A percentile compares a stretch with the other conserved stretches of the same genome.
Conservation (phyloP, 192 early-diverging fungal genomes). For the Rhizophagus clarus region DNA sequence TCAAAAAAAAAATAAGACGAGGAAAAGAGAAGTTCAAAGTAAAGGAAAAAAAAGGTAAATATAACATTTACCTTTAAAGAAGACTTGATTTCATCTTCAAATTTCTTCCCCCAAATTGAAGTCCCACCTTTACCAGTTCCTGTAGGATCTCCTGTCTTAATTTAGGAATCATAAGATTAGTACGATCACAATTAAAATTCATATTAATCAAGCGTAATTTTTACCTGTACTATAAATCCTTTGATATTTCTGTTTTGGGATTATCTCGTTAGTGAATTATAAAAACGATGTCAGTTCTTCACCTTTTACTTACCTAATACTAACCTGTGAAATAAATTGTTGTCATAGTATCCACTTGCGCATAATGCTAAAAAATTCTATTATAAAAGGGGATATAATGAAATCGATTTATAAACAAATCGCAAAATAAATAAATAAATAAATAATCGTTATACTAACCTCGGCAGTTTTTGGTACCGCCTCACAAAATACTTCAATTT, state of each 20-base stretch:
- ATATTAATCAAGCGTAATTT: background rate
- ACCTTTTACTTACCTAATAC: background rate
- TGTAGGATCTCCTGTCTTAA: conserved; percentile 83
- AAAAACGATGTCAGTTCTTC: background rate
- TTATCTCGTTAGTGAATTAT: background rate
- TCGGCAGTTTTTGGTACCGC: conserved; percentile 80
- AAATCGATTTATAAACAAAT: conserved; percentile 29
- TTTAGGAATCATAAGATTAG: background rate
- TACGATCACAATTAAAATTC: background rate
- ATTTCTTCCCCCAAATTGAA: conserved; percentile 83
- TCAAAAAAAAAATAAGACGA: too few species aligned
- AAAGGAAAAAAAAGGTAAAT: background rate
- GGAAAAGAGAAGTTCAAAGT: too few species aligned
- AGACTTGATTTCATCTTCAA: conserved; percentile 79
- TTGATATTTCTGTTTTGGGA: conserved; percentile 63
- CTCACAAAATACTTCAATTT: conserved; percentile 93
- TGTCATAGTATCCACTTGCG: conserved; percentile 91
- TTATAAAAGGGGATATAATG: background rate
- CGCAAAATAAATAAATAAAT: background rate
- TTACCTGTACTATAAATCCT: conserved; percentile 83
- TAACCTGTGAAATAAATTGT: conserved; percentile 74
- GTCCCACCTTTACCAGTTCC: conserved; percentile 85
- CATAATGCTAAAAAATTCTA: conserved; percentile 97
- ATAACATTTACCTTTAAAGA: conserved; percentile 63
- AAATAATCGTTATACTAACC: conserved; percentile 40